These are phyloP conservation scores for Allium sativum DNA, from an alignment of 106 monocot genomes.

Conservation along the genomic window DNA sequence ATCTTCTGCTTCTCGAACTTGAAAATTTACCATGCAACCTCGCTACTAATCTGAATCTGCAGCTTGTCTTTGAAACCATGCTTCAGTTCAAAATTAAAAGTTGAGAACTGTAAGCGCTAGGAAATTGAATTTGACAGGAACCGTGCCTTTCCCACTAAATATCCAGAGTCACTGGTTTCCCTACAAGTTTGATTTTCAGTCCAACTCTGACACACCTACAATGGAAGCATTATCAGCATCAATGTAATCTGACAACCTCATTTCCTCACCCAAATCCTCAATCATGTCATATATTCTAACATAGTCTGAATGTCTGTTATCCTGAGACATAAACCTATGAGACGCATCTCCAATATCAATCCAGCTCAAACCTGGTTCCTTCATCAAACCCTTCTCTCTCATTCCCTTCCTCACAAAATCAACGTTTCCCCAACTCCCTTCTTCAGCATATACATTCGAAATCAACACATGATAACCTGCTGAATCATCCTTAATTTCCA, in stretches of 20 bases:
- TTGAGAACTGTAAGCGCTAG: too few relatives aligned
- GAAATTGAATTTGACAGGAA: too few relatives aligned
- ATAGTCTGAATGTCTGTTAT: slow-evolving; percentile 22
- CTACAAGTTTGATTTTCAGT: background rate
- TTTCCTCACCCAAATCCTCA: slow-evolving; percentile 25
- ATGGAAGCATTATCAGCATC: slow-evolving; percentile 5
- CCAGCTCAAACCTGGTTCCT: slow-evolving; percentile 73
- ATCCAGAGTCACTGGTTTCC: too few relatives aligned
- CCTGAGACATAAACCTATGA: slow-evolving; percentile 50
- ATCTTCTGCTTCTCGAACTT: too few relatives aligned
- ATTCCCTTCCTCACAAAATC: slow-evolving; percentile 60
- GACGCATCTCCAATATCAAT: slow-evolving; percentile 40
- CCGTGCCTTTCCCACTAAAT: too few relatives aligned
- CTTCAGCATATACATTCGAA: slow-evolving; percentile 71
- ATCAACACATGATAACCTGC: slow-evolving; percentile 70
- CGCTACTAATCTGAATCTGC: too few relatives aligned
- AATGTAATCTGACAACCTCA: slow-evolving; percentile 19
- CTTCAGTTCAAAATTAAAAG: too few relatives aligned
- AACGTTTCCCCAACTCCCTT: slow-evolving; percentile 62
- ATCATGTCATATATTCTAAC: slow-evolving; percentile 36
- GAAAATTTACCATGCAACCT: too few relatives aligned
- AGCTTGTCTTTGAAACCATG: too few relatives aligned
- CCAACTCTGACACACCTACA: background rate
- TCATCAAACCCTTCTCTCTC: slow-evolving; percentile 58
- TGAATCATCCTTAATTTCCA: slow-evolving; percentile 25